Base-by-base conservation (phyloP, 164 flowering plant species). In the Stephania cephalantha region DNA sequence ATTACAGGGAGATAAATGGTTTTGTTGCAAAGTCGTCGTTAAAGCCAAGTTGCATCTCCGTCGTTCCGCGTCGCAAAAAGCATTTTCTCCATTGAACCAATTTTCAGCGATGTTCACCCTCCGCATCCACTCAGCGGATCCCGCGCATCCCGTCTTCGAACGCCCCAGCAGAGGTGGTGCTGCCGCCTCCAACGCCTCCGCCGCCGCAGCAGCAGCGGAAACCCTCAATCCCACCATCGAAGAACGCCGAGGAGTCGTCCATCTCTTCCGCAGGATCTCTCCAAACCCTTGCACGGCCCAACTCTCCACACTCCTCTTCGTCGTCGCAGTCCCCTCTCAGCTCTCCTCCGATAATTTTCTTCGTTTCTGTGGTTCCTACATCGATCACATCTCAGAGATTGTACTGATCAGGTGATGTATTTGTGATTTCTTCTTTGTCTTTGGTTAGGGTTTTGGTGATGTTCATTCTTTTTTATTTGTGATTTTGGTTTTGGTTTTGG, bases 241-340 rank as follows among this genome's bases (percentile, higher is more conserved):
- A 67, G 93, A 92, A 65, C 84, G 89, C 8, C 83, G 87, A 80
- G 97, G 98, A 79, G 75, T 91, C n/a, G 76, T 82, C 46, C 97
- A 95, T 77, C 91, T 95, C 79, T 93, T 85, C 83, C 94, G 99
- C 45, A 81, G 79, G 78, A 69, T 85, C 64, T 77, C 84, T 25
- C 25, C 86, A 45, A 87, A 74, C 82, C 83, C 83, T 79, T 73
- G 64, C 82, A 42, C 84, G 42, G 42, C 42, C 69, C 80, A 45
- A 50, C 29, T 82, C 18, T 82, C 90, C 73, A 78, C 88, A 13
- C 78, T 82, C 73, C 85, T 90, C 77, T 90, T 91, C 81, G 85
- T 93, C 52, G 88, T 90, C 45, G 98, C 97, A 65, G 94, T 93
- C 67, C 99, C 98, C 12, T 88, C 84, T 74, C 90, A 89, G 73